phyloP scores from a whole-genome alignment of 257 asterid genomes.

The Salvia splendens region DNA sequence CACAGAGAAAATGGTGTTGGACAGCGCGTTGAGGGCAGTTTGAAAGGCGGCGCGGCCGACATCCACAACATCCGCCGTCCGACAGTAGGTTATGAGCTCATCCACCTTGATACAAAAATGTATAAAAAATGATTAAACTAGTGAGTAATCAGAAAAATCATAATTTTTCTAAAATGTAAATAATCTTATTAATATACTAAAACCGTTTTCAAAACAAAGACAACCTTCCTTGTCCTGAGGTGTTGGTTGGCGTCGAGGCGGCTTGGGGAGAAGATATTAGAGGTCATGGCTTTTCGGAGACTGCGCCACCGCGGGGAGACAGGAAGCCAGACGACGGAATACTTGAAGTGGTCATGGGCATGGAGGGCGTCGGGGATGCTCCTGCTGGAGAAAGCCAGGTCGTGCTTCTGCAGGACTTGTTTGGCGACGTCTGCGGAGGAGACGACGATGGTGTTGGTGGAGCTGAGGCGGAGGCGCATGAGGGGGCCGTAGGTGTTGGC shows the following conservation, averaged over 20 bases:
- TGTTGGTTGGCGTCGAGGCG: slow-evolving; percentile 66
- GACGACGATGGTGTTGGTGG: slow-evolving; percentile 52
- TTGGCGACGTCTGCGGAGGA: slow-evolving; percentile 65
- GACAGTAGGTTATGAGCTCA: slow-evolving; percentile 58
- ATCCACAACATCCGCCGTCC: slow-evolving; percentile 49
- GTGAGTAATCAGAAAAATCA: too few species aligned
- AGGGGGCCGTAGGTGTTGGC: slow-evolving; percentile 69
- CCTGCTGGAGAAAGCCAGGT: slow-evolving; percentile 56
- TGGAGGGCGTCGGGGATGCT: slow-evolving; percentile 53
- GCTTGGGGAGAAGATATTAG: slow-evolving; percentile 57
- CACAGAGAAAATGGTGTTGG: slow-evolving; percentile 51
- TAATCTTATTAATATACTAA: too few species aligned
- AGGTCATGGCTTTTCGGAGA: slow-evolving; percentile 60
- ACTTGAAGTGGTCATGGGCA: slow-evolving; percentile 59
- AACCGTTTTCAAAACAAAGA: too few species aligned
- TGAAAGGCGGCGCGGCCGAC: slow-evolving; percentile 57
- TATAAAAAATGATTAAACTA: too few species aligned
- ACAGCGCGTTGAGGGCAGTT: slow-evolving; percentile 53
- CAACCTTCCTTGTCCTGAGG: slow-evolving; percentile 32
- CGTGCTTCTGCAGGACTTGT: slow-evolving; percentile 68
- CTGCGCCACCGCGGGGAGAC: slow-evolving; percentile 59
- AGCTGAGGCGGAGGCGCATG: slow-evolving; percentile 63
- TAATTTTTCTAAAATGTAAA: too few species aligned
- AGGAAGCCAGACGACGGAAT: slow-evolving; percentile 75
- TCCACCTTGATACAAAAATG: slow-evolving; percentile 42